A percentile compares a stretch with the other conserved stretches of the same genome.
phyloP scores from a whole-genome alignment of 1,139 yeast species.

The Geotrichum siamense region DNA sequence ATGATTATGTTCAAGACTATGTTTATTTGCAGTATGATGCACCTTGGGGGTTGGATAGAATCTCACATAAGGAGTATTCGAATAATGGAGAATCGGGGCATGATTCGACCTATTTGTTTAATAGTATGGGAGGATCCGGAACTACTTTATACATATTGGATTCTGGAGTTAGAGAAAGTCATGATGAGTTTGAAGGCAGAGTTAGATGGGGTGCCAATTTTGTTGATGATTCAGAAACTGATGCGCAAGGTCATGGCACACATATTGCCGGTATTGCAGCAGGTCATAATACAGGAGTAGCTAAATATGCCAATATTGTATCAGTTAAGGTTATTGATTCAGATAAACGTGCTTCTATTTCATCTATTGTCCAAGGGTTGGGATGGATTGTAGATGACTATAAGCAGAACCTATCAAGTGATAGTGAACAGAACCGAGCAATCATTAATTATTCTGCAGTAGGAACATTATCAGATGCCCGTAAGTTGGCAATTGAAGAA shows the following conservation, averaged over 20 bases:
- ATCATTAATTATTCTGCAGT: constrained; percentile 89
- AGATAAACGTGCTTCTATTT: constrained; percentile 32
- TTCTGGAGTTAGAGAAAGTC: constrained; percentile 41
- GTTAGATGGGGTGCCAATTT: constrained; percentile 35
- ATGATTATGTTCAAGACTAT: constrained; percentile 19
- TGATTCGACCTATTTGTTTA: constrained; percentile 37
- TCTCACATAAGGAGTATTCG: constrained; percentile 34
- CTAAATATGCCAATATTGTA: constrained; percentile 40
- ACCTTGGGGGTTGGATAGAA: constrained; percentile 56
- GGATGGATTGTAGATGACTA: constrained; percentile 44
- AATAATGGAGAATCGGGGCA: constrained; percentile 9
- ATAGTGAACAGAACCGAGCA: constrained; percentile 74
- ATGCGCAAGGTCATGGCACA: constrained; percentile 39
- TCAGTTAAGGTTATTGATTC: constrained; percentile 36
- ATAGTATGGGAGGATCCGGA: constrained; percentile 45
- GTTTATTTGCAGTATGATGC: constrained; percentile 19
- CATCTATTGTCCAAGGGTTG: constrained; percentile 30
- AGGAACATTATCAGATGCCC: constrained; percentile 76
- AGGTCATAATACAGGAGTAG: constrained; percentile 40
- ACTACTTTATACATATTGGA: constrained; percentile 51
- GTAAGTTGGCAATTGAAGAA: constrained; percentile 77
- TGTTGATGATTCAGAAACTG: constrained; percentile 33
- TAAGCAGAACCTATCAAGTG: no score
- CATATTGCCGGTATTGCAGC: constrained; percentile 44
- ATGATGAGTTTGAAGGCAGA: constrained; percentile 46